These are phyloP conservation scores for Tylopilus sp. DNA, from an alignment of 1,284 basidiomycete genomes.

Conservation along the genomic window DNA sequence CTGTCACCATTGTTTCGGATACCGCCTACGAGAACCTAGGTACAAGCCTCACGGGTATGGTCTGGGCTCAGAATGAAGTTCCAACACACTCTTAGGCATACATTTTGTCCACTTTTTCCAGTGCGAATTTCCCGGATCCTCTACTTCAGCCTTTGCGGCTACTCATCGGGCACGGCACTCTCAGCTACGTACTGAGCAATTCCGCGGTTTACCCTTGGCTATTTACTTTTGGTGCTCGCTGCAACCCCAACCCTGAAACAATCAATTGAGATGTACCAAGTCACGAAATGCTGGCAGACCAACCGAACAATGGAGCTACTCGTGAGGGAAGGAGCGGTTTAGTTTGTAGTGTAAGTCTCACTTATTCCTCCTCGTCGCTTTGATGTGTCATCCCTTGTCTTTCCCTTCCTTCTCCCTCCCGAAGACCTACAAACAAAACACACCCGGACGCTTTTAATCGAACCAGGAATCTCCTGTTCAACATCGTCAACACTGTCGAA, in stretches of 20 bases:
- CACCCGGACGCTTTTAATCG: not conserved
- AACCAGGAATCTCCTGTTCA: constrained; percentile 2
- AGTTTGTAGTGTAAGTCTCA: constrained; percentile 1
- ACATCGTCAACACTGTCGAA: not conserved
- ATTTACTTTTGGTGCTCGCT: not conserved
- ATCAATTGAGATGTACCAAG: not conserved
- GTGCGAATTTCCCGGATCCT: not conserved
- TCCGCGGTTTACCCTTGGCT: constrained; percentile 1
- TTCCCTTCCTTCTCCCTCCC: not conserved
- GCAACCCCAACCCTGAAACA: not conserved
- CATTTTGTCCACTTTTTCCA: not conserved
- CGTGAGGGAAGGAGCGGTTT: not conserved
- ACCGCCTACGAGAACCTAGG: not conserved
- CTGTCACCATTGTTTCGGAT: not conserved
- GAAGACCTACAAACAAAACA: not conserved
- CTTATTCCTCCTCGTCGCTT: not conserved
- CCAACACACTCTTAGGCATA: not conserved
- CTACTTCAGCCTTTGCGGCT: not conserved
- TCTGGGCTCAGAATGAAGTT: not conserved
- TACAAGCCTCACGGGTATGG: not conserved
- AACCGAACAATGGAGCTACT: constrained; percentile 1
- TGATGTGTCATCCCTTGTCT: not conserved
- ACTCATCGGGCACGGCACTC: not conserved
- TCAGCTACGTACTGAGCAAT: not conserved
- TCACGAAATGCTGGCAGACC: not conserved